Base-by-base conservation (phyloP, 352 stramenopile species). In the Blastocystis sp. region DNA sequence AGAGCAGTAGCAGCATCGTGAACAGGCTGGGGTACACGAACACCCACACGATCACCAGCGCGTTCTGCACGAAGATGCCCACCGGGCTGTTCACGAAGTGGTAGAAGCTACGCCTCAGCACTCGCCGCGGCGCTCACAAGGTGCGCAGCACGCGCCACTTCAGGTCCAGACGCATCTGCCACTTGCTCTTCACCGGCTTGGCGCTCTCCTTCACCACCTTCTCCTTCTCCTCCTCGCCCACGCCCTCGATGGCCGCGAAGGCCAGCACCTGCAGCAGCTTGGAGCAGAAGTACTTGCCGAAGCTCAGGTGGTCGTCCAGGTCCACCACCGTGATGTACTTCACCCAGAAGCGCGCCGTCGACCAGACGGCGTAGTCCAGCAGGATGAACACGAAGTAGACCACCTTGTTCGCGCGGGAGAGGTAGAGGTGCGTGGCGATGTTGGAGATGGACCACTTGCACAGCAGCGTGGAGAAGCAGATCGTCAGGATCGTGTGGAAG, bases 51-150 rank as follows among this genome's bases (percentile, higher is more conserved):
- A 84, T 84, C 52, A 84, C 66, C 54, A 84, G 48, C 19, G 60
- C 54, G 61, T 84, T 84, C 74, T 84, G 74, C 28, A 84, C 60
- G 61, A 84, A 84, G 57, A 84, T 84, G 48, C 74, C 74, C 17
- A 84, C 74, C 34, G 74, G 74, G 43, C 45, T 68, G 42, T 84
- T 84, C 48, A 84, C 74, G 38, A 68, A 84, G 45, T 84, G 74
- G 45, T 84, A 84, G 11, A 84, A 54, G 74, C 74, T 84, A 84
- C n/a, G 17, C 19, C 10, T 66, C 9, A 70, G 38, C 2, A 1
- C 6, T 48, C 4, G 11, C 3, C 40, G 0, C 34, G 0, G 45
- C 34, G 2, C 9, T 21, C 66, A 84, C 74, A 84, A 84, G n/a
- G 66, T 45, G 0, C 61, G 59, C 9, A 84, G 6, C 9, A 84